phyloP scores from a whole-genome alignment of 306 rosid species.

The Glycyrrhiza uralensis region DNA sequence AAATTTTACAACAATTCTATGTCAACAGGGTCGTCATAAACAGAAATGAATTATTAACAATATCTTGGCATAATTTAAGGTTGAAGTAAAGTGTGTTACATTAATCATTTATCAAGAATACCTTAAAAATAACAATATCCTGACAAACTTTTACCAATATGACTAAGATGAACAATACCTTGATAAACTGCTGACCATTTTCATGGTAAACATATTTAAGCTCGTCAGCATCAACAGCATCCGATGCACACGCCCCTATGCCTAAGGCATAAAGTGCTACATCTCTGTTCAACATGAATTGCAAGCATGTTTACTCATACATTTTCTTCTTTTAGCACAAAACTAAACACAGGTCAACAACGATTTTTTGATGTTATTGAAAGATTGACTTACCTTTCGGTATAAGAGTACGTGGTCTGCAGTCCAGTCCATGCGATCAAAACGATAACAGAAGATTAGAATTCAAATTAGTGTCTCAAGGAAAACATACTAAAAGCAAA shows the following conservation, averaged over 20 bases:
- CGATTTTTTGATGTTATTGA: not conserved
- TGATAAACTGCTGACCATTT: conserved; percentile 60
- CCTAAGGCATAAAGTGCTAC: conserved; percentile 83
- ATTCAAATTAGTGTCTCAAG: not conserved
- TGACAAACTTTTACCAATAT: too few species aligned
- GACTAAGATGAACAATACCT: conserved; percentile 57
- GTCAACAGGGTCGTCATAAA: conserved; percentile 7
- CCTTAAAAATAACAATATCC: not conserved
- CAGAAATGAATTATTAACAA: conserved; percentile 3
- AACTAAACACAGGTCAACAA: not conserved
- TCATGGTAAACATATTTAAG: conserved; percentile 86
- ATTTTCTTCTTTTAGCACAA: not conserved
- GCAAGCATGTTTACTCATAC: not conserved
- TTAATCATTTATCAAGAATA: conserved; percentile 6
- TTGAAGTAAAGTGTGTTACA: conserved; percentile 1
- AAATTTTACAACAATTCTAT: not conserved
- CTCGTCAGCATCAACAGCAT: conserved; percentile 78
- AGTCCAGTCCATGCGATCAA: conserved; percentile 20
- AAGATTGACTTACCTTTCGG: conserved; percentile 59
- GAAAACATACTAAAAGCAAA: not conserved
- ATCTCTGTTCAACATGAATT: conserved; percentile 54
- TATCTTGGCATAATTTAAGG: not conserved
- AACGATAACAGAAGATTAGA: conserved; percentile 4
- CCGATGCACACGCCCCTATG: conserved; percentile 66
- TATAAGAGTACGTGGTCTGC: conserved; percentile 57